Base-by-base conservation (phyloP, 768 basidiomycete genomes). In the Fomitopsis pulvina region DNA sequence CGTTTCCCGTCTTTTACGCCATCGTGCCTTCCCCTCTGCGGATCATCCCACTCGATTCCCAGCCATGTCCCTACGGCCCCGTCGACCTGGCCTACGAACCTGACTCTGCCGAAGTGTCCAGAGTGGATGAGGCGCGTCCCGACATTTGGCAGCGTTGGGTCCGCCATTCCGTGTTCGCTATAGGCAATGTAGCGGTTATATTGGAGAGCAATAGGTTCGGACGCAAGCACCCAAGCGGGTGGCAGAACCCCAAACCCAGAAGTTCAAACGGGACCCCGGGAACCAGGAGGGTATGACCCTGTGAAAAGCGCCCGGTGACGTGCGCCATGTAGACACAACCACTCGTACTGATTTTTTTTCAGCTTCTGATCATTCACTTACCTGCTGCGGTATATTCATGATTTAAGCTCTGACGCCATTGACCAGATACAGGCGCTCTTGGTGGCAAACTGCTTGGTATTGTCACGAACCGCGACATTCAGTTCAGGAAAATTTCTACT, bases 21-120 rank as follows among this genome's bases (percentile, higher is more conserved):
- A 57, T 87, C 80, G 63, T 97, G 93, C 64, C 87, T 94, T 24
- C 95, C 95, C 50, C 92, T 79, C 7, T 64, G 52, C 18, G 83
- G 77, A 59, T 92, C 84, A 61, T 98, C 95, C 90, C 94, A 98
- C 68, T 98, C 95, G 41, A 97, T 78, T n/a, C 95, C 95, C n/a
- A 93, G 74, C 94, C 94, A 98, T 11, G 66, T 57, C 3, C 87
- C 89, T 2, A 67, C 60, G 0, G 87, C 81, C 12, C 76, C 76
- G 16, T 78, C 69, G 18, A 94, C 81, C 1, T 64, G 54, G 1
- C 92, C 92, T 12, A 76, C 66, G 60, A 77, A 93, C 66, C 68
- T 79, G 54, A 95, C 66, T 3, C 88, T 91, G 2, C 86, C 91
- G 39, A 77, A 61, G 58, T 81, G 62, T 18, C 74, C 78, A 47